A percentile compares a stretch with the other conserved stretches of the same genome.
Conservation (phyloP, 129 eudicot species). For the Lonicera japonica region DNA sequence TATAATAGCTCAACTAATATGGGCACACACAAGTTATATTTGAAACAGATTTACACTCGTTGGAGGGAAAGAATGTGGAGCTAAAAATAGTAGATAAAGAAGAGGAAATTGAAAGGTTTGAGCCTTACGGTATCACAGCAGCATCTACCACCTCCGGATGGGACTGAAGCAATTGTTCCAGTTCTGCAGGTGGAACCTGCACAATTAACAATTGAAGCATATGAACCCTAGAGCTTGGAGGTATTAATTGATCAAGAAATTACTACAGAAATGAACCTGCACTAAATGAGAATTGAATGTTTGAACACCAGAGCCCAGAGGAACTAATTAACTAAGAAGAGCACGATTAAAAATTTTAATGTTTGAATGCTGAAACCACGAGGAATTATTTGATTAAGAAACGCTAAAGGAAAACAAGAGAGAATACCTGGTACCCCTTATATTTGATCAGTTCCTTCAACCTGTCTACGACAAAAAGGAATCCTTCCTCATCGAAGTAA, state of each 20-base stretch:
- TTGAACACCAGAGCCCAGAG: too few species aligned
- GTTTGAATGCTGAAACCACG: too few species aligned
- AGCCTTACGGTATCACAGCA: conserved; percentile 32
- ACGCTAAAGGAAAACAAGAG: background rate
- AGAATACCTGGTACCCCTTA: conserved; percentile 35
- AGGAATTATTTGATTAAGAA: background rate
- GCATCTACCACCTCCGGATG: conserved; percentile 36
- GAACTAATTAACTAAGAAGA: too few species aligned
- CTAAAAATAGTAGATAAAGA: background rate
- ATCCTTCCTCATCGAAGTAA: conserved; percentile 30
- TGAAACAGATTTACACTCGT: background rate
- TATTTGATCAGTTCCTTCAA: conserved; percentile 35
- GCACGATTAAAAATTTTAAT: too few species aligned
- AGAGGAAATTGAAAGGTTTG: background rate
- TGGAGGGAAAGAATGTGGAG: background rate
- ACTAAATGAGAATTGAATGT: too few species aligned
- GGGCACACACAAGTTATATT: too few species aligned
- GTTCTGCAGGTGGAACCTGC: conserved; percentile 42
- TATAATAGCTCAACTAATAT: background rate
- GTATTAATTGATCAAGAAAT: too few species aligned
- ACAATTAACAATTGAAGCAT: background rate
- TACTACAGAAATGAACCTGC: too few species aligned
- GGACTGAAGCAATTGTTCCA: conserved; percentile 28
- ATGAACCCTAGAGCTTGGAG: too few species aligned
- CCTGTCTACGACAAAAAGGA: conserved; percentile 32